phyloP scores from a whole-genome alignment of 441 rosid genomes.

The Eruca vesicaria region DNA sequence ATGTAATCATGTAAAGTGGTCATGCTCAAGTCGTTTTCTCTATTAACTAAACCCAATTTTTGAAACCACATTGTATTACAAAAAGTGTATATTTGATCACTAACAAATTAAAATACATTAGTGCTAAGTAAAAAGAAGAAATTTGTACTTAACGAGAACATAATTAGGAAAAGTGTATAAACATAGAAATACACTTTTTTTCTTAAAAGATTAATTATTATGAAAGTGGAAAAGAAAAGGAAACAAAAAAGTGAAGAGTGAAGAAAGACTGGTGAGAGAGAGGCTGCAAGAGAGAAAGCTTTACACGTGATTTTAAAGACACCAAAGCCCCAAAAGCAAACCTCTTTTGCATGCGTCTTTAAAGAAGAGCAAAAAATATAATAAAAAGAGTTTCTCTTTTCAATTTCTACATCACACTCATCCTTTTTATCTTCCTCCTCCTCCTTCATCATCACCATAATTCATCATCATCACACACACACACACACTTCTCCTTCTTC shows the following conservation, averaged over 20 bases:
- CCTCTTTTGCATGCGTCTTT: slow-evolving; percentile 84
- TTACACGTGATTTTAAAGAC: slow-evolving; percentile 94
- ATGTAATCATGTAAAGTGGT: slow-evolving; percentile 29
- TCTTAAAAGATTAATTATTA: neutral
- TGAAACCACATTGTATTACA: neutral
- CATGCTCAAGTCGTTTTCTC: slow-evolving; percentile 34
- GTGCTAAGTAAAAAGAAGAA: slow-evolving; percentile 29
- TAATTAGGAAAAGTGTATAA: slow-evolving; percentile 16
- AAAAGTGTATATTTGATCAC: slow-evolving; percentile 2
- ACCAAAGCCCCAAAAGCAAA: slow-evolving; percentile 60
- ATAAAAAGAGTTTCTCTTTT: neutral
- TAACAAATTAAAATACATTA: slow-evolving; percentile 5
- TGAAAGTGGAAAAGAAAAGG: slow-evolving; percentile 1
- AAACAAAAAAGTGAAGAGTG: slow-evolving; percentile 9
- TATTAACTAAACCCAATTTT: slow-evolving; percentile 4
- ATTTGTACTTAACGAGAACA: slow-evolving; percentile 30
- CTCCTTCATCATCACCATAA: slow-evolving; percentile 6
- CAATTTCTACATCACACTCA: slow-evolving; percentile 46
- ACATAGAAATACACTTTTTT: slow-evolving; percentile 4
- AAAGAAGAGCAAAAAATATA: slow-evolving; percentile 40
- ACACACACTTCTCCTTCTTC: neutral
- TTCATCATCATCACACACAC: slow-evolving; percentile 3
- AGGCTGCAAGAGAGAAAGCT: slow-evolving; percentile 27
- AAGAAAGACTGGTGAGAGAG: slow-evolving; percentile 25
- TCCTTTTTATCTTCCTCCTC: slow-evolving; percentile 33